A percentile compares a stretch with the other conserved stretches of the same genome.
Evolutionary conservation across 495 filamentous ascomycete species (phyloP).

Genomic region (Podospora didyma): DNA sequence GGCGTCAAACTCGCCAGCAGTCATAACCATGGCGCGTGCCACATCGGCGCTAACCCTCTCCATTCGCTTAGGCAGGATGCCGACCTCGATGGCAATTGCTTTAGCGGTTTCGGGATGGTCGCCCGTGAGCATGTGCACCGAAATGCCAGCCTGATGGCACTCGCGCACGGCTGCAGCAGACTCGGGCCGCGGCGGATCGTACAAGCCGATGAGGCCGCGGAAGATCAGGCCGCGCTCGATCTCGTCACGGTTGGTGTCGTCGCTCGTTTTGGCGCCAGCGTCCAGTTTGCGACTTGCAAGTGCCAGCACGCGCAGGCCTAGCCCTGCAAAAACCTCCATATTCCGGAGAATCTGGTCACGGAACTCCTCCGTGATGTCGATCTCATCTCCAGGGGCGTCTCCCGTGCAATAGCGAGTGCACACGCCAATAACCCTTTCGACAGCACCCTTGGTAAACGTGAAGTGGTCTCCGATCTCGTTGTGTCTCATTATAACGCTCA

Average conservation of each 20-base stretch:
- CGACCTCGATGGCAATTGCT: conserved; percentile 72
- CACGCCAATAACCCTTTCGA: conserved; percentile 63
- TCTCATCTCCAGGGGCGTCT: conserved; percentile 32
- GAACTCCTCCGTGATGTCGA: conserved; percentile 53
- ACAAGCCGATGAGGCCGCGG: conserved; percentile 63
- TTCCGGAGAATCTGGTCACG: conserved; percentile 57
- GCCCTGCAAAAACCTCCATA: conserved; percentile 60
- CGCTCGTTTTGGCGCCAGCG: conserved; percentile 9
- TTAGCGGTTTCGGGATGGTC: conserved; percentile 73
- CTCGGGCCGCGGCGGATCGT: conserved; percentile 68
- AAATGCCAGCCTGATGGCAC: conserved; percentile 67
- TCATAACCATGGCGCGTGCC: conserved; percentile 55
- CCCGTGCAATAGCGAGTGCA: conserved; percentile 19
- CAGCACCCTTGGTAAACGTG: conserved; percentile 76
- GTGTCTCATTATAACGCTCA: conserved; percentile 67
- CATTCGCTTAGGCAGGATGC: conserved; percentile 61
- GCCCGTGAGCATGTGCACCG: conserved; percentile 79
- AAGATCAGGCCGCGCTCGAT: conserved; percentile 57
- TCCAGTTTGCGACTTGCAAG: conserved; percentile 50
- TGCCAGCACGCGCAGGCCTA: conserved; percentile 74
- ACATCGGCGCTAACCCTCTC: conserved; percentile 46
- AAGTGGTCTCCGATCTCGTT: conserved; percentile 29
- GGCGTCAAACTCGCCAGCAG: conserved; percentile 58
- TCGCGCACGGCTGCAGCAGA: conserved; percentile 61
- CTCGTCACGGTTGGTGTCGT: conserved; percentile 37